phyloP scores from a whole-genome alignment of 2,329 filamentous ascomycete genomes.

The Ascochyta lentis region DNA sequence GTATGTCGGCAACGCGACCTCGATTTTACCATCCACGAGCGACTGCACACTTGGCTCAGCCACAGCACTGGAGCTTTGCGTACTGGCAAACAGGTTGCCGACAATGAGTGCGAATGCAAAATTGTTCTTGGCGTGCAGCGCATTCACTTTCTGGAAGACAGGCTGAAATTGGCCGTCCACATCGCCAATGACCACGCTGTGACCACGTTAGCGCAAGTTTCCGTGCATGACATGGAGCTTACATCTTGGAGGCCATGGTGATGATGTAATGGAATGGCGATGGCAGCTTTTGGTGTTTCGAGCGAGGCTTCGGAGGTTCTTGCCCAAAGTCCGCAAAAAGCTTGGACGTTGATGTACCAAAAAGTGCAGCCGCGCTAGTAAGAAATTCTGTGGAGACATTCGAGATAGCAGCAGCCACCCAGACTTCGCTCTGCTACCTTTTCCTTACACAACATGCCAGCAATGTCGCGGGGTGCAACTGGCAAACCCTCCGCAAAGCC shows the following conservation, averaged over 20 bases:
- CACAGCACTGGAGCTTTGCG: conserved; percentile 53
- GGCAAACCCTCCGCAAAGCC: conserved; percentile 13
- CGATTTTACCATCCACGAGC: conserved; percentile 75
- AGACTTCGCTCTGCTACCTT: conserved; percentile 11
- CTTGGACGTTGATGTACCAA: not conserved
- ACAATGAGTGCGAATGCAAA: conserved; percentile 86
- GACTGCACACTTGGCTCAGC: conserved; percentile 65
- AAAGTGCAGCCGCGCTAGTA: conserved; percentile 27
- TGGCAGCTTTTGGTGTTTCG: conserved; percentile 7
- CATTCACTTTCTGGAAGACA: conserved; percentile 79
- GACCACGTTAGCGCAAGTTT: conserved; percentile 14
- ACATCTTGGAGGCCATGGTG: conserved; percentile 65
- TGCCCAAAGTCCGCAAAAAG: conserved; percentile 9
- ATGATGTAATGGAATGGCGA: conserved; percentile 1
- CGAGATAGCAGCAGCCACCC: conserved; percentile 15
- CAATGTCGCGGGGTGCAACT: conserved; percentile 50
- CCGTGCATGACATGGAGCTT: not conserved
- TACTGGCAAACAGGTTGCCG: conserved; percentile 78
- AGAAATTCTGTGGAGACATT: conserved; percentile 41
- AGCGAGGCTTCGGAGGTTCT: conserved; percentile 10
- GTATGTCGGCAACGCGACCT: conserved; percentile 83
- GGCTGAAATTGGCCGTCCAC: conserved; percentile 78
- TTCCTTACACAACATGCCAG: conserved; percentile 48
- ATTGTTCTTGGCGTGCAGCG: conserved; percentile 83
- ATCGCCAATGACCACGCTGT: conserved; percentile 80